Evolutionary conservation across 805 yeast genomes (phyloP), one percentile per base, ranked within the genome.

Genomic region (Yarrowia sp.): DNA sequence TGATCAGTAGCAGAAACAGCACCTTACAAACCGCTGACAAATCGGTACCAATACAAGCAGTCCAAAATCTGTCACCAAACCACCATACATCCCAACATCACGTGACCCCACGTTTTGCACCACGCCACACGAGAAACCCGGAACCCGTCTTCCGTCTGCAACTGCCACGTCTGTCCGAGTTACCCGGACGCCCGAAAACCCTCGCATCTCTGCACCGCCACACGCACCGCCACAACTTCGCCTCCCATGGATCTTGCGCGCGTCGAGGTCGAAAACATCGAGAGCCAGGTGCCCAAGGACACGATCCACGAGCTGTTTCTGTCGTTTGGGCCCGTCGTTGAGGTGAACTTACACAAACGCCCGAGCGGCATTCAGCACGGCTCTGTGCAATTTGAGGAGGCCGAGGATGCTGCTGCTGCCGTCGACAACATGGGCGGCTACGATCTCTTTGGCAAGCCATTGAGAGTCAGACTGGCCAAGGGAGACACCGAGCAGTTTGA

Each of bases 371-470:
- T 64, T 22, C 71, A 72, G 16, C 64, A 44, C 31, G 74, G 72
- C 9, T 64, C 65, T 38, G 62, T 72, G 7, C 70, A 69, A 41
- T 73, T 65, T 58, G 73, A 69, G 41, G 63, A 64, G 13, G 65
- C 65, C 6, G 68, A 63, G 4, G 76, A 73, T 53, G 76, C 75
- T 7, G 68, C 59, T 31, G 69, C 71, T 3, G 76, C 76, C 0
- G 66, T 71, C 13, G 75, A 73, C 38, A 73, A 73, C 59, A 67
- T 71, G 71, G 68, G 72, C 19, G 67, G 66, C 6, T 53, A 70
- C 2, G 67, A 66, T 46, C 51, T 73, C 14, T 61, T 63, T 27
- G 73, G 72, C 16, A 53, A 63, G 35, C 64, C 64, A 9, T 42
- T 72, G 21, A 61, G 65, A 22, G 76, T 72, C 4, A 35, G 66